Conservation (phyloP, 2,329 filamentous ascomycete species). For the Aureobasidium melanogenum region DNA sequence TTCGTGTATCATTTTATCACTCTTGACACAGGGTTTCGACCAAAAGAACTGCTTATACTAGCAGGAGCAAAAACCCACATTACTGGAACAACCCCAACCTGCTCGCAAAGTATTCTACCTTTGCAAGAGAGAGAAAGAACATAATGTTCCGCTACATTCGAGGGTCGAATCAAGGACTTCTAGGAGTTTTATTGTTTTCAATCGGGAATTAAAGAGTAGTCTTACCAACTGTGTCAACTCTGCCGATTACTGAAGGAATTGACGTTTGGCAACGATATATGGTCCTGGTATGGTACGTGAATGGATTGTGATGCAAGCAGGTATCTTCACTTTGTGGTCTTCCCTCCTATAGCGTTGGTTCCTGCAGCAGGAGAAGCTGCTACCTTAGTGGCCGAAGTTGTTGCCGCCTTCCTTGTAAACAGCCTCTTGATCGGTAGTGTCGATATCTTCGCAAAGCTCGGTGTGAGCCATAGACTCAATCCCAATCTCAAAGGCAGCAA, state of each 20-base stretch:
- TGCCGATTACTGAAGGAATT: neutral
- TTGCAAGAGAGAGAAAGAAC: neutral
- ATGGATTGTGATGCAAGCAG: neutral
- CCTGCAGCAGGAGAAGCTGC: neutral
- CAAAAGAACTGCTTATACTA: neutral
- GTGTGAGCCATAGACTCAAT: slow-evolving; percentile 77
- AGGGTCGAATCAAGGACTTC: neutral
- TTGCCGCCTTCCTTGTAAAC: neutral
- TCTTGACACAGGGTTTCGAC: no score
- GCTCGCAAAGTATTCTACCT: neutral
- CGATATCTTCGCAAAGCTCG: slow-evolving; percentile 56
- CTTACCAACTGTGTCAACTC: neutral
- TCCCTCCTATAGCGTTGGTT: neutral
- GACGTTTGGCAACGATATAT: neutral
- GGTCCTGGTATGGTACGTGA: neutral
- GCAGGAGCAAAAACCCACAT: neutral
- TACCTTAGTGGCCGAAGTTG: neutral
- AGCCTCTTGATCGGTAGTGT: slow-evolving; percentile 11
- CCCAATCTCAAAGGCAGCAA: slow-evolving; percentile 69
- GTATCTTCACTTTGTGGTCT: neutral
- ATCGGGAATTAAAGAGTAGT: no score
- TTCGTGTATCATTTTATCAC: neutral
- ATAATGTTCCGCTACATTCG: neutral
- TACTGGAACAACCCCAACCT: neutral
- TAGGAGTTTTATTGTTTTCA: neutral